These are phyloP conservation scores for Vanilla planifolia DNA, from an alignment of 106 monocot species.

Conservation along the genomic window DNA sequence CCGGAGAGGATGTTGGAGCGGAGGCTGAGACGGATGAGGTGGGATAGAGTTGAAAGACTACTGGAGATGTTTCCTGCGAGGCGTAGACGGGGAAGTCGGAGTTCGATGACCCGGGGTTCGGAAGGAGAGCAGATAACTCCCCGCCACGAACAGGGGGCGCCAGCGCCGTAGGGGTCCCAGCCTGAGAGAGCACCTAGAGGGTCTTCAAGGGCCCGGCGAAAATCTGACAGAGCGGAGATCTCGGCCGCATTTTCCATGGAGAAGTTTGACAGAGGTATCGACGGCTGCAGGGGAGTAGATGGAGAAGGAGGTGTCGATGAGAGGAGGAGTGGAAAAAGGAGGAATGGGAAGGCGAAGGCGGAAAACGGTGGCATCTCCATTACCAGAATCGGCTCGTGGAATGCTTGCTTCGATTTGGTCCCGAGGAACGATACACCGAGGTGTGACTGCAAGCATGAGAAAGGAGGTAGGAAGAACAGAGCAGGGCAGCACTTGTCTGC, in stretches of 20 bases:
- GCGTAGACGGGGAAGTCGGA: constrained; percentile 56
- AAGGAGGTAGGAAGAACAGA: too few relatives aligned
- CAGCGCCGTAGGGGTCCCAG: constrained; percentile 44
- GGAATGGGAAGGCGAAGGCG: background rate
- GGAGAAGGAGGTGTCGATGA: background rate
- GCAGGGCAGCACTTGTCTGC: too few relatives aligned
- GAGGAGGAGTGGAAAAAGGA: constrained; percentile 5
- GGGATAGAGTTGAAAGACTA: constrained; percentile 27
- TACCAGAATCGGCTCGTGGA: background rate
- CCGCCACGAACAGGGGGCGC: constrained; percentile 63
- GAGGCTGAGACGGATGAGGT: constrained; percentile 46
- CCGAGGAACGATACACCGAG: too few relatives aligned
- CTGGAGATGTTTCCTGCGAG: constrained; percentile 53
- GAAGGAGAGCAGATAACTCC: constrained; percentile 42
- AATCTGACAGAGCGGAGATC: constrained; percentile 37
- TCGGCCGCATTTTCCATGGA: constrained; percentile 4
- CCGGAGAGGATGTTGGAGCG: constrained; percentile 60
- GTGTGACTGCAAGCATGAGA: too few relatives aligned
- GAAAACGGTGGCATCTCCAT: background rate
- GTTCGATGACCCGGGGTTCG: constrained; percentile 28
- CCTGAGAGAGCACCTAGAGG: constrained; percentile 47
- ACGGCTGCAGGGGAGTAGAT: too few relatives aligned
- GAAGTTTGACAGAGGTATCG: background rate
- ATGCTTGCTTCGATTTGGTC: background rate
- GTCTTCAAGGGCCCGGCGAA: constrained; percentile 43